These are phyloP conservation scores for Porphyrellus cyaneotinctus DNA, from an alignment of 768 basidiomycete species.

Conservation along the genomic window DNA sequence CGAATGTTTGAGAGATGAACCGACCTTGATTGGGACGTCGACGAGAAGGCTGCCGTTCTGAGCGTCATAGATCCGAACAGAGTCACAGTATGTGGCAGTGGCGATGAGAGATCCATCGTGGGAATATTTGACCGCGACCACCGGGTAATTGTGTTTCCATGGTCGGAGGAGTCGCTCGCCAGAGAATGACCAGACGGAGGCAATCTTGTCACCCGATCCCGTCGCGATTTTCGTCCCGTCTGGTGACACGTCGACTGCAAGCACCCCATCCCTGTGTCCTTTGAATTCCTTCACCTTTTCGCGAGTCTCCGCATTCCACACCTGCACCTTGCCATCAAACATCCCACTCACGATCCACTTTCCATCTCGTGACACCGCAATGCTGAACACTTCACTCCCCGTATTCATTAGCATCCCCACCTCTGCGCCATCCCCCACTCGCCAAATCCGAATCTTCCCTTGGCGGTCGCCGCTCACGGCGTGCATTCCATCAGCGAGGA, in stretches of 20 bases:
- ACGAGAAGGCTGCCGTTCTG: background rate
- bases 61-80: background rate
- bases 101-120: background rate
- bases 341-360: background rate
- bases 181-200: background rate
- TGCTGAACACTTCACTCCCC: background rate
- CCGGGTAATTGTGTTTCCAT: background rate
- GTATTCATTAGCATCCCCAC: background rate
- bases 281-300: background rate
- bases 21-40: background rate
- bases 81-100: background rate
- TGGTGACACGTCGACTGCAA: background rate
- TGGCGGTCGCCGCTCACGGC: too few relatives aligned
- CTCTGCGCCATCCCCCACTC: background rate
- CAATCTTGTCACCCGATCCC: background rate
- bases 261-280: background rate
- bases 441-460: background rate
- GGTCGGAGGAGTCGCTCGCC: background rate
- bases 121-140: background rate
- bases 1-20: background rate
- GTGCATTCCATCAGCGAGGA: too few relatives aligned
- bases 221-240: background rate
- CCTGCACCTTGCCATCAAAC: background rate
- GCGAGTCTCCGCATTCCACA: background rate
- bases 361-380: background rate